A percentile compares a stretch with the other conserved stretches of the same genome.
Evolutionary conservation across 495 filamentous ascomycete species (phyloP).

Genomic region (Chaetomium cochliodes): DNA sequence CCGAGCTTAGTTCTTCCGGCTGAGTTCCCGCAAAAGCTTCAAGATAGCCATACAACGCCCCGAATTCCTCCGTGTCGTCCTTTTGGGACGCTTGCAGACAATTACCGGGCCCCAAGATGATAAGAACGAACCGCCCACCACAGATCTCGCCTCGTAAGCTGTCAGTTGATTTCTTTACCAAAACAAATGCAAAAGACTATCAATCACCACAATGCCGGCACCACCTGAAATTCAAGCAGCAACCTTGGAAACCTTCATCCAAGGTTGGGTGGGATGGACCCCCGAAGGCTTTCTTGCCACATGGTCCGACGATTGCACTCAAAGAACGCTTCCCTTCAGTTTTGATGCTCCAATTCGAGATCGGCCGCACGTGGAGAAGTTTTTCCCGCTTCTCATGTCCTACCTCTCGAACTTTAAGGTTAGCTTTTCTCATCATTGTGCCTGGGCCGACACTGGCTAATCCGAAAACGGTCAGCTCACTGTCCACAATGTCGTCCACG

Average conservation of each 20-base stretch:
- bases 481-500: background rate
- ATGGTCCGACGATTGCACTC: background rate
- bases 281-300: background rate
- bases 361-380: background rate
- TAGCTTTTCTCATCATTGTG: background rate
- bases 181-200: background rate
- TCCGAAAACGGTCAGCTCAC: background rate
- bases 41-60: no score
- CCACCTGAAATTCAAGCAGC: background rate
- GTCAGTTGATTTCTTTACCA: no score
- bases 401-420: background rate
- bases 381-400: background rate
- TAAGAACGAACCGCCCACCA: no score
- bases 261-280: background rate
- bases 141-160: no score
- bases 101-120: no score
- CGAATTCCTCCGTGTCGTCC: no score
- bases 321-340: background rate
- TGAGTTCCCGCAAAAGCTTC: no score
- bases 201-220: background rate
- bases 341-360: background rate
- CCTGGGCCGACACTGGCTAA: background rate
- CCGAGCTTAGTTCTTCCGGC: no score
- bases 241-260: background rate
- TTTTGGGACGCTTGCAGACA: no score